phyloP scores from a whole-genome alignment of 306 rosid species.

The Canavalia ensiformis region DNA sequence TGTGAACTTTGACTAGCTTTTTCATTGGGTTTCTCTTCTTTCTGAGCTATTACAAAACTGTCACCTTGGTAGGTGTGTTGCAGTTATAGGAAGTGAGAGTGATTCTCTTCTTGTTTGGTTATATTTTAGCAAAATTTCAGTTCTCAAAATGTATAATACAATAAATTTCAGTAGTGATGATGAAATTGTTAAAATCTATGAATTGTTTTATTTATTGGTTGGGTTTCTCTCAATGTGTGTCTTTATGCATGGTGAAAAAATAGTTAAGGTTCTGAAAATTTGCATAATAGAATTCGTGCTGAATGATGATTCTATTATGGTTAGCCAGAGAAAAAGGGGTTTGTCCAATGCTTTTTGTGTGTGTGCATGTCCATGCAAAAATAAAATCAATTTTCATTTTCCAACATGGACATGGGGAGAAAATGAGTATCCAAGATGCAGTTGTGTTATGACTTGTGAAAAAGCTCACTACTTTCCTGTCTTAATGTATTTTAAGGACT shows the following conservation, averaged over 20 bases:
- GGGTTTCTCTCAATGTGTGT: conserved; percentile 17
- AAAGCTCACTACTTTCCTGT: conserved; percentile 27
- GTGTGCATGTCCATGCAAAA: not conserved
- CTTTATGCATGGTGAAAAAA: not conserved
- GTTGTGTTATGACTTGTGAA: conserved; percentile 6
- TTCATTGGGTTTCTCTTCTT: conserved; percentile 27
- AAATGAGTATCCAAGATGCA: conserved; percentile 15
- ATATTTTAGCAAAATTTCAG: not conserved
- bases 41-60: conserved; percentile 25
- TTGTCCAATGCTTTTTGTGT: not conserved
- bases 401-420: not conserved
- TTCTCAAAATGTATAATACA: conserved; percentile 4
- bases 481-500: not conserved
- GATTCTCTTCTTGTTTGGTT: conserved; percentile 34
- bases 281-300: conserved; percentile 28
- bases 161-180: conserved; percentile 29
- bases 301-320: conserved; percentile 2
- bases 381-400: not conserved
- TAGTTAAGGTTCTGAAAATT: conserved; percentile 32
- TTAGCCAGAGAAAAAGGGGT: conserved; percentile 3
- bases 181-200: conserved; percentile 9
- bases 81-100: conserved; percentile 39
- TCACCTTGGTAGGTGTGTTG: conserved; percentile 28
- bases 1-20: conserved; percentile 39
- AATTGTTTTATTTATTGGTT: not conserved